A percentile compares a stretch with the other conserved stretches of the same genome.
These are phyloP conservation scores for Aspergillus neoniger DNA, from an alignment of 2,329 filamentous ascomycete species.

Conservation along the genomic window DNA sequence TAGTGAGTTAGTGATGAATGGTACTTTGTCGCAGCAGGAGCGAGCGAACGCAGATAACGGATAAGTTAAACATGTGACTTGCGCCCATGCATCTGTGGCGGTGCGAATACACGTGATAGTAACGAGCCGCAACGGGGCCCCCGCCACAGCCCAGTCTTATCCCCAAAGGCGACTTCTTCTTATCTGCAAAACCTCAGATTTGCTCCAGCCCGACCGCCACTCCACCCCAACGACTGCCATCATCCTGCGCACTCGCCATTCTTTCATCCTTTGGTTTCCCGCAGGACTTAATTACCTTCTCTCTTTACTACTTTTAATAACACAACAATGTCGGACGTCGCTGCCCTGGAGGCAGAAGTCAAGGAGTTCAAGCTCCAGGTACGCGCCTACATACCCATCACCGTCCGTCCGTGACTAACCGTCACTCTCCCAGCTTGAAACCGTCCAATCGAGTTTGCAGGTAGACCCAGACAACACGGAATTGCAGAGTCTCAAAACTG, in stretches of 20 bases:
- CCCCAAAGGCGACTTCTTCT: slow-evolving; percentile 5
- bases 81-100: not conserved
- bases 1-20: too few species aligned
- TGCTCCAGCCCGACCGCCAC: not conserved
- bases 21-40: not conserved
- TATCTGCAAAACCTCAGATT: slow-evolving; percentile 10
- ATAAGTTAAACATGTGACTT: not conserved
- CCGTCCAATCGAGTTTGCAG: slow-evolving; percentile 72
- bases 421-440: slow-evolving; percentile 66
- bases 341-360: slow-evolving; percentile 51
- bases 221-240: not conserved
- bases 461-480: slow-evolving; percentile 79
- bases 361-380: slow-evolving; percentile 57
- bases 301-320: not conserved
- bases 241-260: not conserved
- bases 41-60: not conserved
- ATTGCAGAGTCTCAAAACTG: slow-evolving; percentile 72
- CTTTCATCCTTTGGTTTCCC: not conserved
- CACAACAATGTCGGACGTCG: slow-evolving; percentile 45
- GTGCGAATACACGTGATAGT: not conserved
- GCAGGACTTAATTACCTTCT: not conserved
- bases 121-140: slow-evolving; percentile 1
- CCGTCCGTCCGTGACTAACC: slow-evolving; percentile 12
- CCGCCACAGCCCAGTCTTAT: slow-evolving; percentile 7
- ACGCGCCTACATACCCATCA: not conserved